Evolutionary conservation across 1,284 basidiomycete genomes (phyloP), one percentile per base, ranked within the genome.

Genomic region (Microbotryomycetes sp.): DNA sequence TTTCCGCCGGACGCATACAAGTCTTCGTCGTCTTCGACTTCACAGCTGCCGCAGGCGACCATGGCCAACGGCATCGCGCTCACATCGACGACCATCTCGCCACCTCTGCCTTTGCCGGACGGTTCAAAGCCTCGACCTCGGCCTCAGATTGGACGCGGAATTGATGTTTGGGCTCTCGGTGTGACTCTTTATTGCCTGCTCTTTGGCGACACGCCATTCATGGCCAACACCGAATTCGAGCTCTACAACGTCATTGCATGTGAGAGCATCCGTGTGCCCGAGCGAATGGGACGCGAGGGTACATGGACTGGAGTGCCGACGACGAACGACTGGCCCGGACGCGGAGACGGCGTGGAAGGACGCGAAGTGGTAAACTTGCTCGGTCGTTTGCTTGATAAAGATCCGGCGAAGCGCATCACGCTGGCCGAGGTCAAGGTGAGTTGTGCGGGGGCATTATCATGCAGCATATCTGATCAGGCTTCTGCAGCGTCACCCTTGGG

Each of bases 161-260:
- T 98, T 73, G 96, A 99, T 72, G 84, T 98, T n/a, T 99, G 94
- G 94, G 93, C 96, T 0, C 82, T 99, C 7, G 96, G 96, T n/a
- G 88, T 97, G 35, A 98, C 96, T 1, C 79, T 97, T 15, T 98
- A 92, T 77, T 96, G 92, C 72, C 82, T 98, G 49, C 81, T 97
- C 2, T 97, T 97, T 70, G 96, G 91, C 26, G 79, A 78, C 57
- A 81, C 85, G 6, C 90, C 90, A 1, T 91, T 85, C 77, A 76
- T 81, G 48, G 78, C 82, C 61, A 73, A 74, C 21, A 80, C 82
- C 67, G 90, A 93, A 76, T 96, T 84, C 74, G 82, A 83, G 48
- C 79, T 97, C 49, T 97, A 96, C 76, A 81, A 86, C 64, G 81
- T 86, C 58, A 96, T 97, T 52, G 86, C 89, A 56, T 84, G 83